A percentile compares a stretch with the other conserved stretches of the same genome.
Conservation (phyloP, 2,329 filamentous ascomycete species). For the Teratosphaeria destructans region DNA sequence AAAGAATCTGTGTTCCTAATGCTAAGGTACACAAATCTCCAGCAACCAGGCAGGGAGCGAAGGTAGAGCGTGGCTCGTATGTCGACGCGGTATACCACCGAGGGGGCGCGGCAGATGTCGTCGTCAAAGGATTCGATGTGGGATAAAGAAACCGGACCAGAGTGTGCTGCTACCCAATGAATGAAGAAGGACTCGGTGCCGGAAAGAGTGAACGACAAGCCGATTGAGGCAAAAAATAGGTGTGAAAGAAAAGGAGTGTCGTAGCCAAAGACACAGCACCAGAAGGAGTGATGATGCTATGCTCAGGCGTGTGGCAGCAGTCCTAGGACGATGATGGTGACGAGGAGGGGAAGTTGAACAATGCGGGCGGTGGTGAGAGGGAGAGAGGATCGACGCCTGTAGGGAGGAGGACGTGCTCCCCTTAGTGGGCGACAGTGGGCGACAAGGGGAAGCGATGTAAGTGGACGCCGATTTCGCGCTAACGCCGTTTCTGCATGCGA, state of each 20-base stretch:
- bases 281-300: slow-evolving; percentile 24
- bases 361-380: slow-evolving; percentile 1
- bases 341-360: neutral
- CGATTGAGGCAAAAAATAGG: slow-evolving; percentile 9
- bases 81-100: neutral
- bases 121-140: slow-evolving; percentile 4
- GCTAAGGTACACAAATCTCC: slow-evolving; percentile 3
- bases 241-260: slow-evolving; percentile 12
- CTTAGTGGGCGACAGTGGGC: neutral
- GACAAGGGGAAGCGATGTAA: neutral
- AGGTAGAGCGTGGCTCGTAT: slow-evolving; percentile 1
- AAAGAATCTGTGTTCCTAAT: slow-evolving; percentile 5
- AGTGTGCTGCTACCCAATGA: slow-evolving; percentile 10
- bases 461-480: neutral
- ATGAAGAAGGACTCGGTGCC: slow-evolving; percentile 19
- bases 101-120: neutral
- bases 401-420: neutral
- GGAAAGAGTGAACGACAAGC: slow-evolving; percentile 22
- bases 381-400: neutral
- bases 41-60: slow-evolving; percentile 7
- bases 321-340: neutral
- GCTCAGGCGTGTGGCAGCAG: slow-evolving; percentile 3
- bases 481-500: neutral
- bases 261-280: slow-evolving; percentile 15
- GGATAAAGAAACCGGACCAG: slow-evolving; percentile 13